Conservation (phyloP, 2,329 filamentous ascomycete genomes). For the Monosporascus sp. region DNA sequence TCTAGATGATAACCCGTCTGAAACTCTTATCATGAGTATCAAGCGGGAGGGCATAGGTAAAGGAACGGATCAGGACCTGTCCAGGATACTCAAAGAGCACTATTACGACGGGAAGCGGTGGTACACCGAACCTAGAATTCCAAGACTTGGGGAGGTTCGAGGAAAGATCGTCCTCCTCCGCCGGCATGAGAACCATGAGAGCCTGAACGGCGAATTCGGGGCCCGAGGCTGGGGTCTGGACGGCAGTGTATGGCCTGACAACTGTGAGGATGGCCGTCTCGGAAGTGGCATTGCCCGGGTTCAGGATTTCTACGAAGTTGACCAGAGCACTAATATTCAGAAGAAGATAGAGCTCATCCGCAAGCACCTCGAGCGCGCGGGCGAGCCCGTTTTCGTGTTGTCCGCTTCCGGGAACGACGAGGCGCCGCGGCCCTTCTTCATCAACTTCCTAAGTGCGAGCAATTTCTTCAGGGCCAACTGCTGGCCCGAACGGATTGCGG, state of each 20-base stretch:
- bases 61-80: conserved; percentile 73
- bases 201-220: conserved; percentile 44
- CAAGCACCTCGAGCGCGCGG: conserved; percentile 71
- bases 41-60: conserved; percentile 87
- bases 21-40: conserved; percentile 78
- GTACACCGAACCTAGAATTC: conserved; percentile 74
- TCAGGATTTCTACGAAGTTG: conserved; percentile 92
- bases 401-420: conserved; percentile 28
- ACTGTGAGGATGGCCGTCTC: conserved; percentile 69
- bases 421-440: conserved; percentile 58
- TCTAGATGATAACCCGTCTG: conserved; percentile 69
- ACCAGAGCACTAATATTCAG: conserved; percentile 67
- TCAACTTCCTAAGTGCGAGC: conserved; percentile 87
- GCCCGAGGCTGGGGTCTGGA: conserved; percentile 54
- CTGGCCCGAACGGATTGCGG: conserved; percentile 91
- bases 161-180: conserved; percentile 81
- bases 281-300: conserved; percentile 72
- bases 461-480: conserved; percentile 92
- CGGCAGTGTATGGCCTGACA: conserved; percentile 74
- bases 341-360: conserved; percentile 72
- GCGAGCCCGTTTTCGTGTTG: conserved; percentile 41
- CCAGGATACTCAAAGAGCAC: conserved; percentile 64
- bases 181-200: conserved; percentile 64
- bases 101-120: conserved; percentile 62
- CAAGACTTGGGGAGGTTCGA: conserved; percentile 70